Percentiles rank a stretch among this genome's conserved stretches.
phyloP scores from a whole-genome alignment of 495 filamentous ascomycete genomes.

The Halenospora varia region DNA sequence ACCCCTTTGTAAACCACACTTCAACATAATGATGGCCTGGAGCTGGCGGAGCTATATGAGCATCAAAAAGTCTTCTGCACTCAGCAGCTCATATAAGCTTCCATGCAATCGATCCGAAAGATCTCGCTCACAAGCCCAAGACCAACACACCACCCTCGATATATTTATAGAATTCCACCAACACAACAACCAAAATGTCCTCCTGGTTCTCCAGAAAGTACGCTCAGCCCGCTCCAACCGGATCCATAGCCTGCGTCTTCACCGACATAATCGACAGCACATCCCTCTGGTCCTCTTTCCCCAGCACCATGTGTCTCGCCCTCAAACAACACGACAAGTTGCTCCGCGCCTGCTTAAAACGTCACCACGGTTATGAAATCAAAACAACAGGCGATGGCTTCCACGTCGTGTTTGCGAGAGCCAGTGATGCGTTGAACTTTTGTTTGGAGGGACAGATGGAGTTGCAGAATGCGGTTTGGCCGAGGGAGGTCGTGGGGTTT shows the following conservation, averaged over 20 bases:
- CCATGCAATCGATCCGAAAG: no score
- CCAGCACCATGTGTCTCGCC: not conserved
- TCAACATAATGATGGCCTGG: no score
- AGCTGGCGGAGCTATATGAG: no score
- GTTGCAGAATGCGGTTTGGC: not conserved
- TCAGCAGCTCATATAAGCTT: no score
- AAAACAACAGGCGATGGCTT: conserved; percentile 14
- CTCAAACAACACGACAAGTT: conserved; percentile 1
- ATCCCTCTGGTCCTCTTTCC: not conserved
- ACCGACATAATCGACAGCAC: conserved; percentile 16
- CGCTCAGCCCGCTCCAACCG: no score
- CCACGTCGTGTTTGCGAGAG: not conserved
- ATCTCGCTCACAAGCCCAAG: no score
- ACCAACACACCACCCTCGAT: no score
- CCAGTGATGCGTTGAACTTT: conserved; percentile 1
- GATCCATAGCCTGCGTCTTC: conserved; percentile 2
- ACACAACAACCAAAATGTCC: no score
- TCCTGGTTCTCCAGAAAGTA: no score
- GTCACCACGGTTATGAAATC: conserved; percentile 7
- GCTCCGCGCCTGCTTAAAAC: not conserved
- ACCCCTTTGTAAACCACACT: no score
- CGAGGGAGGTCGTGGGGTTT: not conserved
- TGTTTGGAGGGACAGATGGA: not conserved
- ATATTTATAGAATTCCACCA: no score
- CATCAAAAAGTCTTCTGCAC: no score